These are phyloP conservation scores for Nakazawaea peltata DNA, from an alignment of 805 yeast genomes.

Conservation along the genomic window DNA sequence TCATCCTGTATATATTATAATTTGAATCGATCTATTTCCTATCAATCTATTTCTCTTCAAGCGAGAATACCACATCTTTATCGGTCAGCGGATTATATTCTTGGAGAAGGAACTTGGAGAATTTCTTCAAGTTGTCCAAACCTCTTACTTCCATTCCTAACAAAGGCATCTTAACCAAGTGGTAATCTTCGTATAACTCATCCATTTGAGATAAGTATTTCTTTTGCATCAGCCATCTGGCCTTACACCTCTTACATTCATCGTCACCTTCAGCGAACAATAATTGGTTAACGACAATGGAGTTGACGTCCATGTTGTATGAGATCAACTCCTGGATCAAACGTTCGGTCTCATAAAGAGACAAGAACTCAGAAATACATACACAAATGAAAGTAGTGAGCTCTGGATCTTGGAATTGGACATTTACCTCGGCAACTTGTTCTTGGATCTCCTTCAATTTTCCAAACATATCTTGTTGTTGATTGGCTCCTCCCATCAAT, in stretches of 20 bases:
- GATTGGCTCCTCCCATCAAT: constrained; percentile 50
- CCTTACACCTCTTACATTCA: constrained; percentile 79
- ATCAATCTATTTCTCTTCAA: constrained; percentile 34
- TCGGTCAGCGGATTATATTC: constrained; percentile 71
- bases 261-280: constrained; percentile 76
- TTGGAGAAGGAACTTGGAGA: constrained; percentile 70
- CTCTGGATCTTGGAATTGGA: constrained; percentile 93
- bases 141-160: constrained; percentile 96
- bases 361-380: constrained; percentile 93
- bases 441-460: constrained; percentile 77
- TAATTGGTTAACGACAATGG: constrained; percentile 92
- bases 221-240: constrained; percentile 93
- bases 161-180: constrained; percentile 90
- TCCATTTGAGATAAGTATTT: constrained; percentile 93
- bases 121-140: constrained; percentile 70
- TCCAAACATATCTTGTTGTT: constrained; percentile 61
- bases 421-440: constrained; percentile 80
- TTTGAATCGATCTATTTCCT: constrained; percentile 33
- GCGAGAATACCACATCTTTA: constrained; percentile 41
- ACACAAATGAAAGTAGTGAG: constrained; percentile 94
- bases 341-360: constrained; percentile 95
- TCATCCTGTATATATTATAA: constrained; percentile 8
- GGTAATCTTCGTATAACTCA: constrained; percentile 95
- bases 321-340: constrained; percentile 93
- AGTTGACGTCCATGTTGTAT: constrained; percentile 93